A percentile compares a stretch with the other conserved stretches of the same genome.
Conservation (phyloP, 345 rosid species). For the Carallia pectinifolia region DNA sequence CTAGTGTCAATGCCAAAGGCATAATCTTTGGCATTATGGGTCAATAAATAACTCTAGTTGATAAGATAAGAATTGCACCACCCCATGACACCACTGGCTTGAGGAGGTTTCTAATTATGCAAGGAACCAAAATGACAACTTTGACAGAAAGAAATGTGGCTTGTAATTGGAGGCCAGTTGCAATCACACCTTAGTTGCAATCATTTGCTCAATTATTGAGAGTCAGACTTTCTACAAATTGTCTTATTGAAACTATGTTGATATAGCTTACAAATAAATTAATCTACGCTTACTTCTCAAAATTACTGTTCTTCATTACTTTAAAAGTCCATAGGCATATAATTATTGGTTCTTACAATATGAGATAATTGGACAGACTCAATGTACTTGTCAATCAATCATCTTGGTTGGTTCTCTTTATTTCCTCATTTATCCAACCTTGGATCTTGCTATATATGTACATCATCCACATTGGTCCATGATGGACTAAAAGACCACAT, state of each 20-base stretch:
- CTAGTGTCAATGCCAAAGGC: not conserved
- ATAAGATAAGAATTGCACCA: not conserved
- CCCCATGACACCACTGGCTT: not conserved
- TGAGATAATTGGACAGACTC: no score
- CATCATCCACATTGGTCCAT: no score
- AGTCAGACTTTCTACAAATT: not conserved
- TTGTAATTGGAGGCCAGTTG: not conserved
- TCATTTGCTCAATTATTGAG: constrained; percentile 7
- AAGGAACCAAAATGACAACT: not conserved
- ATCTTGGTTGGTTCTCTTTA: no score
- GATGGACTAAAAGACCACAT: no score
- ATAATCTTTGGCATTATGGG: not conserved
- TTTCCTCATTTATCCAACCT: no score
- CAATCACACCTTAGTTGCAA: not conserved
- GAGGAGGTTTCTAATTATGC: not conserved
- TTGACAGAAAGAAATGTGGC: not conserved
- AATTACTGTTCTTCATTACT: no score
- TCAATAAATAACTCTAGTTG: not conserved
- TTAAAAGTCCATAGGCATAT: no score
- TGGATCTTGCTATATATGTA: no score
- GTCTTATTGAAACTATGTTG: not conserved
- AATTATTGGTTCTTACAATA: no score
- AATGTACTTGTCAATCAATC: no score
- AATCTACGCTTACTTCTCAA: no score
- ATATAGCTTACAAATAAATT: no score